These are phyloP conservation scores for Fusarium incarnatum DNA, from an alignment of 2,329 filamentous ascomycete genomes.

Conservation along the genomic window DNA sequence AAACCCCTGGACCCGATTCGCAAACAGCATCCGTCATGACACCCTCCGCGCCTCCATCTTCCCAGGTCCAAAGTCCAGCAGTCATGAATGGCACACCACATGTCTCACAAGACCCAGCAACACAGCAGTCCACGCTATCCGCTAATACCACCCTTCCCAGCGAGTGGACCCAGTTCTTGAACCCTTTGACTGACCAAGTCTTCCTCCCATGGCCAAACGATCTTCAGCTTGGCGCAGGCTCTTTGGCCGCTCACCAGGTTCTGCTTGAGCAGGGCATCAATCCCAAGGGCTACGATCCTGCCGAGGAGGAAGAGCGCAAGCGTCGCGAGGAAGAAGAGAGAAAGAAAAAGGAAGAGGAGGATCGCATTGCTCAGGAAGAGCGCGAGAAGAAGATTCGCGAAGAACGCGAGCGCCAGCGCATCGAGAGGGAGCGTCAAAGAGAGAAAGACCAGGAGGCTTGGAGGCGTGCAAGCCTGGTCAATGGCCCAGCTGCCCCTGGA, in stretches of 20 bases:
- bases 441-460: slow-evolving; percentile 58
- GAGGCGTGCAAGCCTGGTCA: slow-evolving; percentile 54
- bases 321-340: slow-evolving; percentile 63
- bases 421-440: slow-evolving; percentile 58
- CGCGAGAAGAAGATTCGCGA: slow-evolving; percentile 56
- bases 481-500: slow-evolving; percentile 44
- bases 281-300: slow-evolving; percentile 69
- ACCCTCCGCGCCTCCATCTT: slow-evolving; percentile 50
- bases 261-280: slow-evolving; percentile 72
- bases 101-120: slow-evolving; percentile 47
- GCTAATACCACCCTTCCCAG: slow-evolving; percentile 60
- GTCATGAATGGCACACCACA: slow-evolving; percentile 50
- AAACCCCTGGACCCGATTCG: slow-evolving; percentile 50
- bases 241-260: slow-evolving; percentile 72
- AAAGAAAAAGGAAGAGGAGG: slow-evolving; percentile 60
- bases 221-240: slow-evolving; percentile 75
- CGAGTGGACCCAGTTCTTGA: slow-evolving; percentile 62
- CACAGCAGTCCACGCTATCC: slow-evolving; percentile 50
- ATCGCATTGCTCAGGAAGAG: slow-evolving; percentile 60
- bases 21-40: slow-evolving; percentile 48
- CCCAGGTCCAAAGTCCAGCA: slow-evolving; percentile 51
- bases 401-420: slow-evolving; percentile 54
- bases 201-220: slow-evolving; percentile 84
- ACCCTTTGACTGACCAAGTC: slow-evolving; percentile 66
- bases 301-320: slow-evolving; percentile 63